phyloP scores from a whole-genome alignment of 768 basidiomycete species.

The Pulveroboletus ravenelii region DNA sequence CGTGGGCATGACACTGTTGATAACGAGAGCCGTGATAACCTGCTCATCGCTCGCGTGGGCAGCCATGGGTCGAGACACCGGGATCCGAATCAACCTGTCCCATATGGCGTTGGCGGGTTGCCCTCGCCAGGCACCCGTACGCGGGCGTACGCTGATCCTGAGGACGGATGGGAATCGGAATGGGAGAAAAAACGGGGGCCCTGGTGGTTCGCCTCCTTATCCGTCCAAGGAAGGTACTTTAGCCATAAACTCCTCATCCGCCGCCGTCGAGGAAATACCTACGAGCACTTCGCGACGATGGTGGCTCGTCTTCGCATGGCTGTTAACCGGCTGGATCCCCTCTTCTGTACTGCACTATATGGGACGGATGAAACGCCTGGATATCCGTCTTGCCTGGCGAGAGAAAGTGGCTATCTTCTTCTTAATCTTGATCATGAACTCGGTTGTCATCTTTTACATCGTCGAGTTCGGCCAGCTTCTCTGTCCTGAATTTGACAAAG shows the following conservation, averaged over 20 bases:
- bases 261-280: slow-evolving; percentile 79
- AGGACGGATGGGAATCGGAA: slow-evolving; percentile 56
- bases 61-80: slow-evolving; percentile 45
- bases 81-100: slow-evolving; percentile 39
- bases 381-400: slow-evolving; percentile 88
- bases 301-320: slow-evolving; percentile 84
- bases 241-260: slow-evolving; percentile 60
- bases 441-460: slow-evolving; percentile 81
- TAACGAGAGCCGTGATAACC: slow-evolving; percentile 62
- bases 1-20: slow-evolving; percentile 33
- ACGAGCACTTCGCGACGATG: slow-evolving; percentile 63
- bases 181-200: slow-evolving; percentile 52
- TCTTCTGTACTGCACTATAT: slow-evolving; percentile 58
- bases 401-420: slow-evolving; percentile 88
- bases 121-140: slow-evolving; percentile 41
- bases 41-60: slow-evolving; percentile 50
- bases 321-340: slow-evolving; percentile 74
- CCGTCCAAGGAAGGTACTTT: slow-evolving; percentile 48
- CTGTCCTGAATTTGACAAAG: too few relatives aligned
- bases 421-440: slow-evolving; percentile 78
- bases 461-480: slow-evolving; percentile 79
- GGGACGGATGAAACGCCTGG: slow-evolving; percentile 91
- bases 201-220: slow-evolving; percentile 31
- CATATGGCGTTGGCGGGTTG: slow-evolving; percentile 53
- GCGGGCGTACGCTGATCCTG: slow-evolving; percentile 39